phyloP scores from a whole-genome alignment of 2,329 filamentous ascomycete species.

The Aspergillus phoenicis region DNA sequence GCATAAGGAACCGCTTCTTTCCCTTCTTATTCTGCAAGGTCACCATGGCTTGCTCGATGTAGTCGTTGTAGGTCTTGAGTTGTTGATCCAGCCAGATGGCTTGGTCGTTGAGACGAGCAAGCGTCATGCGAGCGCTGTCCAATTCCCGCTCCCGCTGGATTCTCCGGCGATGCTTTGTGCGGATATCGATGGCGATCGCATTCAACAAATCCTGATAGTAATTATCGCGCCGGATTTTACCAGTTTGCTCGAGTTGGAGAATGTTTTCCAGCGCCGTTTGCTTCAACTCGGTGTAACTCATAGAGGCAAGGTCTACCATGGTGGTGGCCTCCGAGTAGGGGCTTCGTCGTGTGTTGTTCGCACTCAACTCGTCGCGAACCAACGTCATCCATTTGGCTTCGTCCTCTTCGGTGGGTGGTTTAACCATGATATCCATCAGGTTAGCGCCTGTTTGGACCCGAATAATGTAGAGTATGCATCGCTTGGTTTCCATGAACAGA shows the following conservation, averaged over 20 bases:
- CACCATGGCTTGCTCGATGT: conserved; percentile 97
- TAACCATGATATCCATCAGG: conserved; percentile 92
- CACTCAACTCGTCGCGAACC: conserved; percentile 77
- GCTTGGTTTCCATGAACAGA: conserved; percentile 97
- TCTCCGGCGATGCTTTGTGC: conserved; percentile 90
- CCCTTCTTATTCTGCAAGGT: conserved; percentile 96
- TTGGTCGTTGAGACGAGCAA: conserved; percentile 58
- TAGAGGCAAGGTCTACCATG: conserved; percentile 83
- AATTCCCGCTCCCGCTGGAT: conserved; percentile 90
- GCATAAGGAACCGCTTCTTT: conserved; percentile 90
- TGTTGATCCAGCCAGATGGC: conserved; percentile 92
- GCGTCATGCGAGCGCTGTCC: conserved; percentile 60
- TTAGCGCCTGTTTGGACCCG: conserved; percentile 89
- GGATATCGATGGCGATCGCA: conserved; percentile 92
- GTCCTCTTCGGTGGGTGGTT: conserved; percentile 82
- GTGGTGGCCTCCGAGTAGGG: conserved; percentile 87
- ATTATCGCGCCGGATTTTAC: conserved; percentile 82
- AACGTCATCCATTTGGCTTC: conserved; percentile 84
- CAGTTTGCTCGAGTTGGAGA: conserved; percentile 80
- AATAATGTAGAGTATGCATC: conserved; percentile 96
- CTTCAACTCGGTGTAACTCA: conserved; percentile 92
- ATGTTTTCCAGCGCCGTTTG: conserved; percentile 92
- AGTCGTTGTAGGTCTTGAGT: conserved; percentile 97
- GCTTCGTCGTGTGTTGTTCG: conserved; percentile 69
- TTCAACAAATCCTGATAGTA: conserved; percentile 98